phyloP scores from a whole-genome alignment of 352 stramenopile species.

The Globisporangium ultimum region DNA sequence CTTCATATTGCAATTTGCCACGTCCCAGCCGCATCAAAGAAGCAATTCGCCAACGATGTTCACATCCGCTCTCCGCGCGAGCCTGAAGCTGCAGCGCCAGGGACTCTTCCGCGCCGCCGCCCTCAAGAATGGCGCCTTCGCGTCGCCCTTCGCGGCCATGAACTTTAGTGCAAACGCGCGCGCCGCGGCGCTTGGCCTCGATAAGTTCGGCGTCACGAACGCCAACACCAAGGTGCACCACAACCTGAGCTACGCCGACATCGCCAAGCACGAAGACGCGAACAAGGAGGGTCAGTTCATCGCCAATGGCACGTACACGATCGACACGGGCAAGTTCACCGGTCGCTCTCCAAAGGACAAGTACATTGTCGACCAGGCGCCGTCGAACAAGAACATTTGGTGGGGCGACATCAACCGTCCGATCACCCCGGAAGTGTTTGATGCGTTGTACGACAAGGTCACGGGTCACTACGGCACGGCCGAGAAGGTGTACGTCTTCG shows the following conservation, averaged over 20 bases:
- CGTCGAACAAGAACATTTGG: constrained; percentile 93
- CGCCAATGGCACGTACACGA: constrained; percentile 93
- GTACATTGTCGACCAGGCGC: constrained; percentile 94
- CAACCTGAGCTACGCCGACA: constrained; percentile 96
- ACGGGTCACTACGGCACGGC: constrained; percentile 90
- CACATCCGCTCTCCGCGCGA: constrained; percentile 50
- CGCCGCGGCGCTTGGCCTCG: constrained; percentile 60
- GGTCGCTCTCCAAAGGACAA: constrained; percentile 98
- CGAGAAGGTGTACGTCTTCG: constrained; percentile 96
- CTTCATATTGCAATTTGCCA: constrained; percentile 42
- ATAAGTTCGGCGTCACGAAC: constrained; percentile 90
- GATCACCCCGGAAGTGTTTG: constrained; percentile 92
- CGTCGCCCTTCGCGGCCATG: constrained; percentile 23
- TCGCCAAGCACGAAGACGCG: constrained; percentile 92
- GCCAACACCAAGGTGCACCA: constrained; percentile 90
- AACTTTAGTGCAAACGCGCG: constrained; percentile 44
- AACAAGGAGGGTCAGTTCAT: constrained; percentile 93
- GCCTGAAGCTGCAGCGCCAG: constrained; percentile 52
- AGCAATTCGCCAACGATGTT: constrained; percentile 34
- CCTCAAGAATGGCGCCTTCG: constrained; percentile 13
- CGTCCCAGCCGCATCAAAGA: constrained; percentile 6
- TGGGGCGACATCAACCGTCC: constrained; percentile 97
- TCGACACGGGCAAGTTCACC: constrained; percentile 99
- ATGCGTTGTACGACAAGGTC: constrained; percentile 94
- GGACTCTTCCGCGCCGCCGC: constrained; percentile 29